phyloP scores from a whole-genome alignment of 495 filamentous ascomycete species.

The Hypoxylon intermedium region DNA sequence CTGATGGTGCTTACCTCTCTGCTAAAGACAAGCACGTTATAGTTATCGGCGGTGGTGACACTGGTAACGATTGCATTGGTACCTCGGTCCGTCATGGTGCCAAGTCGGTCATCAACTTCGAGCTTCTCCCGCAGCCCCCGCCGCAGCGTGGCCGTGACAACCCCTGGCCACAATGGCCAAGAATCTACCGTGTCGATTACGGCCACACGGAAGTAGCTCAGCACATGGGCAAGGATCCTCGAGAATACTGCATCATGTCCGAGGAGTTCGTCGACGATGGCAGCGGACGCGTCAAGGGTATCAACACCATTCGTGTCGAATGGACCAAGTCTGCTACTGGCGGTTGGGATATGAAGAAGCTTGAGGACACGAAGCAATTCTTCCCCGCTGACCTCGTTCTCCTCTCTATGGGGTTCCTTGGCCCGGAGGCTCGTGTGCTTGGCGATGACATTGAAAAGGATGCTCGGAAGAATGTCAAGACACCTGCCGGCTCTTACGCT shows the following conservation, averaged over 20 bases:
- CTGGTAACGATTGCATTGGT: conserved; percentile 98
- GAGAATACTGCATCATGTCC: conserved; percentile 99
- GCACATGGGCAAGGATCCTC: conserved; percentile 95
- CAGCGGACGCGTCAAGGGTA: conserved; percentile 86
- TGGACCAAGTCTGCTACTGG: conserved; percentile 91
- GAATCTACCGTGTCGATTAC: conserved; percentile 98
- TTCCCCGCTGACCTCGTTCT: conserved; percentile 98
- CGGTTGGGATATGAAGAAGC: conserved; percentile 99
- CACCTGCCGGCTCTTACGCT: conserved; percentile 83
- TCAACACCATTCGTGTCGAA: conserved; percentile 96
- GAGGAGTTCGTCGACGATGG: conserved; percentile 97
- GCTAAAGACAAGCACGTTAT: conserved; percentile 97
- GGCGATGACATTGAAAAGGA: conserved; percentile 91
- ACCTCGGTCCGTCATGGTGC: conserved; percentile 97
- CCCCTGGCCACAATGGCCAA: conserved; percentile 99
- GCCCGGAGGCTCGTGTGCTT: conserved; percentile 88
- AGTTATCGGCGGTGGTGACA: conserved; percentile 98
- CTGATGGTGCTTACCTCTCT: conserved; percentile 90
- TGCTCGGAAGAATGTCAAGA: conserved; percentile 96
- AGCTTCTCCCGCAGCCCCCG: conserved; percentile 93
- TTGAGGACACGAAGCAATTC: conserved; percentile 93
- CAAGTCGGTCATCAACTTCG: conserved; percentile 96
- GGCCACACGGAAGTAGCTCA: conserved; percentile 97
- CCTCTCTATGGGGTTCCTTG: conserved; percentile 97
- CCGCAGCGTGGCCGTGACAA: conserved; percentile 95